Conservation (phyloP, 2,329 filamentous ascomycete species). For the Talaromyces sp. region DNA sequence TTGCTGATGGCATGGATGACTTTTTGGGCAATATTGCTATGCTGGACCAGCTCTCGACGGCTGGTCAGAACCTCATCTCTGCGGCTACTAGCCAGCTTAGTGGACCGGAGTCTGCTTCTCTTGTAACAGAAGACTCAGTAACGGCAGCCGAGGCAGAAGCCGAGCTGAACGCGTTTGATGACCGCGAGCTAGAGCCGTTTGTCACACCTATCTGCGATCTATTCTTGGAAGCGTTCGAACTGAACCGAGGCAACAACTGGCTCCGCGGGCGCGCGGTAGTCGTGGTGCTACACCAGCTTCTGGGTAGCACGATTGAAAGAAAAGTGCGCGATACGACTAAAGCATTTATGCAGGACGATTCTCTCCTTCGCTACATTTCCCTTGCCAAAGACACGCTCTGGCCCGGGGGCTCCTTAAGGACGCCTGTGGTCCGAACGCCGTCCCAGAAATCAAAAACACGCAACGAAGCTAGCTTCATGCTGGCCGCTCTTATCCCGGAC, state of each 20-base stretch:
- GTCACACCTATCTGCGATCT: conserved; percentile 98
- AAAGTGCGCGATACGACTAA: conserved; percentile 85
- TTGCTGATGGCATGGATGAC: conserved; percentile 96
- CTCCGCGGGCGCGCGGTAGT: conserved; percentile 91
- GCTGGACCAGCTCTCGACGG: conserved; percentile 85
- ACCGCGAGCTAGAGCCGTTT: conserved; percentile 84
- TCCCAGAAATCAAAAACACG: conserved; percentile 75
- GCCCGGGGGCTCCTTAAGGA: conserved; percentile 55
- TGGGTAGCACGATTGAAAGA: conserved; percentile 92
- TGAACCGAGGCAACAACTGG: conserved; percentile 96
- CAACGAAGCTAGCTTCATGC: conserved; percentile 81
- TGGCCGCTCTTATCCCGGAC: conserved; percentile 86
- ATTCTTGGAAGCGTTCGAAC: conserved; percentile 90
- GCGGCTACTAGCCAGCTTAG: conserved; percentile 49
- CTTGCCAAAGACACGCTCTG: conserved; percentile 74
- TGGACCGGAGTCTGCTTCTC: conserved; percentile 42
- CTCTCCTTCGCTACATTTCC: conserved; percentile 69
- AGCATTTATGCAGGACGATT: conserved; percentile 70
- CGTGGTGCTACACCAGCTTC: conserved; percentile 89
- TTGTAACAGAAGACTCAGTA: conserved; percentile 43
- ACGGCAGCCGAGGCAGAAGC: conserved; percentile 77
- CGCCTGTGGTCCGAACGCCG: conserved; percentile 55
- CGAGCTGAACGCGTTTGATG: conserved; percentile 88
- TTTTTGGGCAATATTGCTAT: conserved; percentile 95
- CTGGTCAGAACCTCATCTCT: conserved; percentile 75